A percentile compares a stretch with the other conserved stretches of the same genome.
These are phyloP conservation scores for Pleodorina starrii DNA, from an alignment of 139 green algal genomes.

Conservation along the genomic window DNA sequence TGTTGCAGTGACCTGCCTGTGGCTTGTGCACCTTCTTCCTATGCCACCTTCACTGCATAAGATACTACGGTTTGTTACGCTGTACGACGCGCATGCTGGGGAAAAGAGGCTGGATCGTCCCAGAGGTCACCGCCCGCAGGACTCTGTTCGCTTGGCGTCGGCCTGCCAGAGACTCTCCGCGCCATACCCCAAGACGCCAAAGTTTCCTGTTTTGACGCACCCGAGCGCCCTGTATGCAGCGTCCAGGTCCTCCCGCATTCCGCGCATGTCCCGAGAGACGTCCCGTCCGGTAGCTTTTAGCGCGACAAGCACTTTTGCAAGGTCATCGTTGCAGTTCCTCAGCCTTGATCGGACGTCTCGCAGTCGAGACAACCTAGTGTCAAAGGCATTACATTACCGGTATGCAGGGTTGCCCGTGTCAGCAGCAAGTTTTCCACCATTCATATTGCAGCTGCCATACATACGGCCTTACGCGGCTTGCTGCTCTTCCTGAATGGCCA, in stretches of 20 bases:
- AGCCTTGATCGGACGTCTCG: background rate
- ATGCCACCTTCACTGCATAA: too few species aligned
- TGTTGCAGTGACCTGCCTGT: too few species aligned
- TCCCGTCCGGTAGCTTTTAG: background rate
- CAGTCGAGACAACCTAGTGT: background rate
- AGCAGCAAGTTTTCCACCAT: background rate
- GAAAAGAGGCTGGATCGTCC: too few species aligned
- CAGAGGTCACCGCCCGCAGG: too few species aligned
- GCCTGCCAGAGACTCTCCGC: too few species aligned
- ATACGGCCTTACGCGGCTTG: background rate
- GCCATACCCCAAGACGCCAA: too few species aligned
- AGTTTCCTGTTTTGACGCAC: slow-evolving; percentile 50
- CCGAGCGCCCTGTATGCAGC: background rate
- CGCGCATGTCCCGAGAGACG: background rate
- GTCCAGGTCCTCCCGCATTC: slow-evolving; percentile 34
- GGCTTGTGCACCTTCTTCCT: too few species aligned
- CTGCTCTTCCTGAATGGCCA: slow-evolving; percentile 20
- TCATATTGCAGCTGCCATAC: background rate
- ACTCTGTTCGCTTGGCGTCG: too few species aligned
- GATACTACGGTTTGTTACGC: too few species aligned
- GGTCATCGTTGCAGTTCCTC: background rate
- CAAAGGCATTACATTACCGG: background rate
- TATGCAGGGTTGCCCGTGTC: background rate
- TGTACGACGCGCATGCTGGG: too few species aligned
- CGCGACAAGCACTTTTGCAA: background rate